A percentile compares a stretch with the other conserved stretches of the same genome.
These are phyloP conservation scores for Thelephora aurantiotincta DNA, from an alignment of 768 basidiomycete species.

Conservation along the genomic window DNA sequence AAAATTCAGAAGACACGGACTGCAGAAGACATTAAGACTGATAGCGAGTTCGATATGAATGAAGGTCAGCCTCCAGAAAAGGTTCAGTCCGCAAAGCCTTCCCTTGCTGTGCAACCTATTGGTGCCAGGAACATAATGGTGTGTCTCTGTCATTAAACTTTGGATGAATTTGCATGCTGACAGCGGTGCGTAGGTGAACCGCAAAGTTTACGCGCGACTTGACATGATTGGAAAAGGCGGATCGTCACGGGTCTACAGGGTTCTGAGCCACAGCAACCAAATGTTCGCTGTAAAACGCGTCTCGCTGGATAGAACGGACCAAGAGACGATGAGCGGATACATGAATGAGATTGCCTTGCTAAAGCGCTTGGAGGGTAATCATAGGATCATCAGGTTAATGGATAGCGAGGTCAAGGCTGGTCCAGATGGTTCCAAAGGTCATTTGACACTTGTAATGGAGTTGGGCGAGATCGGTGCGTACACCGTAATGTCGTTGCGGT, in stretches of 20 bases:
- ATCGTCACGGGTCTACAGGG: slow-evolving; percentile 89
- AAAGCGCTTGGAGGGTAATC: slow-evolving; percentile 88
- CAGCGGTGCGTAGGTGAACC: slow-evolving; percentile 45
- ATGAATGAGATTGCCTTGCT: slow-evolving; percentile 93
- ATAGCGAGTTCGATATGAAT: slow-evolving; percentile 13
- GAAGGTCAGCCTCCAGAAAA: slow-evolving; percentile 3
- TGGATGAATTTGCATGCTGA: slow-evolving; percentile 2
- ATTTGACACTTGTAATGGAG: slow-evolving; percentile 87
- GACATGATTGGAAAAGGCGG: slow-evolving; percentile 90
- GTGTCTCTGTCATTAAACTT: no score
- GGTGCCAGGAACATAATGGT: not conserved
- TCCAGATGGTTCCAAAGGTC: slow-evolving; percentile 56
- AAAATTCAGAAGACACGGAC: slow-evolving; percentile 29
- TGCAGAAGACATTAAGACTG: slow-evolving; percentile 25
- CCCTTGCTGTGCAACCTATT: slow-evolving; percentile 4
- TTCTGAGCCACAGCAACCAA: slow-evolving; percentile 61
- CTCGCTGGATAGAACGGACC: slow-evolving; percentile 75
- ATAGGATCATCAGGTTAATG: slow-evolving; percentile 79
- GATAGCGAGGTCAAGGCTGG: slow-evolving; percentile 79
- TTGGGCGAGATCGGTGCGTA: slow-evolving; percentile 65
- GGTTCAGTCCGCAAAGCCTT: slow-evolving; percentile 6
- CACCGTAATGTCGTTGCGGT: not conserved
- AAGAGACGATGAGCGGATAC: slow-evolving; percentile 82
- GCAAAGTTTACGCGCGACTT: slow-evolving; percentile 68
- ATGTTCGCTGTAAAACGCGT: slow-evolving; percentile 90